Conservation (phyloP, 805 yeast species). For the Candida coquimbonensis region DNA sequence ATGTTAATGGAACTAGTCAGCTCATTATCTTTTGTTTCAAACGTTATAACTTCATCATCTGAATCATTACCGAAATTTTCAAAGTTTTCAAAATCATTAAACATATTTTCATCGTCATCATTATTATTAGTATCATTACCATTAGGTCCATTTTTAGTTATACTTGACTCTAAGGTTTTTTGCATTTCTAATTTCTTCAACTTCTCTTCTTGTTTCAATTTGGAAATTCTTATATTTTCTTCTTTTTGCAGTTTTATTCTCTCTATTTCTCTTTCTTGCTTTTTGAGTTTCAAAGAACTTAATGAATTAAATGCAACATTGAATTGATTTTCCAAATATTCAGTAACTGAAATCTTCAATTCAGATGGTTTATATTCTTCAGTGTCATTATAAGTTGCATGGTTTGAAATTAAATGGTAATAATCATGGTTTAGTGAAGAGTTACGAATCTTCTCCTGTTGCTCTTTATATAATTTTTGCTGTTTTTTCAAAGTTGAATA, state of each 20-base stretch:
- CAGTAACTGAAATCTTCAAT: constrained; percentile 16
- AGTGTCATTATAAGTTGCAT: constrained; percentile 10
- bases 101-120: constrained; percentile 6
- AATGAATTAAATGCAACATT: constrained; percentile 26
- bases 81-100: constrained; percentile 27
- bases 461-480: constrained; percentile 28
- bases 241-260: constrained; percentile 11
- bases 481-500: constrained; percentile 45
- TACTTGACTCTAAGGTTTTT: neutral
- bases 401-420: constrained; percentile 2
- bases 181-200: neutral
- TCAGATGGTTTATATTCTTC: constrained; percentile 1
- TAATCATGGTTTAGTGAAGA: constrained; percentile 10
- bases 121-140: neutral
- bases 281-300: constrained; percentile 27
- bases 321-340: constrained; percentile 27
- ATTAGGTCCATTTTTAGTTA: neutral
- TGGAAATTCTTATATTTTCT: constrained; percentile 9
- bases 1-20: too few relatives aligned
- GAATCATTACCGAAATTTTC: constrained; percentile 25
- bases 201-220: constrained; percentile 1
- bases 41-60: constrained; percentile 7
- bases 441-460: constrained; percentile 7
- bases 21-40: constrained; percentile 15
- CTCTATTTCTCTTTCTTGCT: constrained; percentile 23